Conservation (phyloP, 371 early-diverging fungal species). For the Mucor circinelloides region DNA sequence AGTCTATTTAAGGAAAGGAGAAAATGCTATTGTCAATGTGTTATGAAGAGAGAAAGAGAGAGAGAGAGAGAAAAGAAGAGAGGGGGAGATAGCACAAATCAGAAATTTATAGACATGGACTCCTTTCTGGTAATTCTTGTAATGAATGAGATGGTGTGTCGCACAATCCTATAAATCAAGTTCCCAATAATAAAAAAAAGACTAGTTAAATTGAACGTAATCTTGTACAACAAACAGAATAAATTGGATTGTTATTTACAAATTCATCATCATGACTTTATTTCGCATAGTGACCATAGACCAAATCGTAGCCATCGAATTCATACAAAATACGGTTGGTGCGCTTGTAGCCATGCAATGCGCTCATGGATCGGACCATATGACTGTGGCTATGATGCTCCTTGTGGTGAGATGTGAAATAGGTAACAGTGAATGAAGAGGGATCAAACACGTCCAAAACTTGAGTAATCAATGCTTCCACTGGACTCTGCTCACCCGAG, state of each 20-base stretch:
- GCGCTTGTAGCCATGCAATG: conserved; percentile 59
- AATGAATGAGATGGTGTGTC: background rate
- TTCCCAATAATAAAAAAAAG: background rate
- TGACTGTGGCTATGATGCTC: conserved; percentile 41
- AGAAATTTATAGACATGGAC: background rate
- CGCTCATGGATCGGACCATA: conserved; percentile 46
- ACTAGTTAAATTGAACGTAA: background rate
- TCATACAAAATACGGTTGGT: conserved; percentile 77
- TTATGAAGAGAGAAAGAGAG: background rate
- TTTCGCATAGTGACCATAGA: conserved; percentile 67
- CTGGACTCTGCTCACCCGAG: conserved; percentile 40
- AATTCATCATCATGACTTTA: background rate
- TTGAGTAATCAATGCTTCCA: conserved; percentile 66
- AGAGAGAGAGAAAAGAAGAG: background rate
- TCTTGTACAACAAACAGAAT: conserved; percentile 2
- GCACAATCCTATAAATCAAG: background rate
- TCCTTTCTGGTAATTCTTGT: background rate
- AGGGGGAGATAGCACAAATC: background rate
- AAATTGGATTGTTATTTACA: background rate
- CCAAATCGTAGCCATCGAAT: conserved; percentile 77
- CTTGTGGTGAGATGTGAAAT: conserved; percentile 67
- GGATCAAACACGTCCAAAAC: conserved; percentile 85
- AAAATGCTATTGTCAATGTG: background rate
- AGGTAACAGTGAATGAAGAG: conserved; percentile 78
- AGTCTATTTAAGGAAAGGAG: conserved; percentile 12